Evolutionary conservation across 768 basidiomycete genomes (phyloP), one percentile per base, ranked within the genome.

Genomic region (Russula griseocarnosa): DNA sequence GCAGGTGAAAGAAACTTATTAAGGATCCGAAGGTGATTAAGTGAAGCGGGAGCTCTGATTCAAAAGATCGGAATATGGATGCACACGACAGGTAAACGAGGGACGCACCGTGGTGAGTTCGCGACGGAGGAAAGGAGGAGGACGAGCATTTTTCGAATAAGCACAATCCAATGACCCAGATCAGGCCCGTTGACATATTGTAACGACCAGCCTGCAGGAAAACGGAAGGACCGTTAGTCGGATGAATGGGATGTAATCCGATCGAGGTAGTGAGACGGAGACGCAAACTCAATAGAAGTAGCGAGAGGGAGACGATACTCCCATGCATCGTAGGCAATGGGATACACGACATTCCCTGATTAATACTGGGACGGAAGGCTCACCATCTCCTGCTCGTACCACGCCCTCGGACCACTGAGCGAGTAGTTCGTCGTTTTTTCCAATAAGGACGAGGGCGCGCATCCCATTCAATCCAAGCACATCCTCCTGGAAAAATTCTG

Each of bases 391-490:
- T 6, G 67, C 69, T 8, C 69, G 58, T 7, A 71, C 30, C 51
- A 83, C 74, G 20, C 71, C 71, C 28, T 66, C 67, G 9, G 81
- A 78, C 84, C 85, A 86, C 34, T 66, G 69, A 7, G 73, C 77
- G 22, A 87, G 71, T 5, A 77, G 74, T 24, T 76, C 73, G 52
- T 82, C 77, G 66, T 84, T 81, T 38, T 65, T 65, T 14, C 84
- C 85, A 55, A 88, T 77, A 26, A 91, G 78, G 22, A 87, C 83
- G 24, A 90, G 76, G 72, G 83, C 86, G 61, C 91, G 75, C 69
- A 90, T 73, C 13, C 83, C 87, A 9, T 77, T 80, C 54, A 90
- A 67, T 10, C 81, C 77, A 4, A 75, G 75, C 3, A 84, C 73
- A 71, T 88, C 83, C 3, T 74, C 68, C 64, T 82, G 79, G 67